These are phyloP conservation scores for Achaetomiella virescens DNA, from an alignment of 495 filamentous ascomycete genomes.

Conservation along the genomic window DNA sequence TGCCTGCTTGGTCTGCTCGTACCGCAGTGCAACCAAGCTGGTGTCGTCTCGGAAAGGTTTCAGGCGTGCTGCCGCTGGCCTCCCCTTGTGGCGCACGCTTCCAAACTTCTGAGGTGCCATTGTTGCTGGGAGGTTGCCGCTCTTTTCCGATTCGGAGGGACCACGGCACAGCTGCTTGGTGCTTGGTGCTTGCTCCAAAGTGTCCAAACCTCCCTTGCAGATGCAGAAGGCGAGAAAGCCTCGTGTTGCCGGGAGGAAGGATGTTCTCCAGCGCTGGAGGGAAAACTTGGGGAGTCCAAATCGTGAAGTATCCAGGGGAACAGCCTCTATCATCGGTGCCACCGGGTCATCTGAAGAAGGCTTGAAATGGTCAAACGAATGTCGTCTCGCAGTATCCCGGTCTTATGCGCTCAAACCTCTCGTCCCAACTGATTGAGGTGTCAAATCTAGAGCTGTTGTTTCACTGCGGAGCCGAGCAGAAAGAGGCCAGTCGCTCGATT, in stretches of 20 bases:
- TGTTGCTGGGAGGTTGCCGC: slow-evolving; percentile 17
- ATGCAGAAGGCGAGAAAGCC: neutral
- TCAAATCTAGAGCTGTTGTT: too few species aligned
- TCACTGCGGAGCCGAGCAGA: too few species aligned
- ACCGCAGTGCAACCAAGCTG: slow-evolving; percentile 46
- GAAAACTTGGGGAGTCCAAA: neutral
- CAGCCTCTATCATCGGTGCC: neutral
- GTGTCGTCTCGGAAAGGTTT: slow-evolving; percentile 43
- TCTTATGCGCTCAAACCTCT: too few species aligned
- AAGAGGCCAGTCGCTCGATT: too few species aligned
- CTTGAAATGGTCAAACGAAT: neutral
- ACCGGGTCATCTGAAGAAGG: neutral
- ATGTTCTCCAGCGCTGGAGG: too few species aligned
- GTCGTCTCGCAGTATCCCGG: too few species aligned
- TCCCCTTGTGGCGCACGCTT: slow-evolving; percentile 31
- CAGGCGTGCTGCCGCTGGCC: slow-evolving; percentile 27
- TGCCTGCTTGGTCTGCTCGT: slow-evolving; percentile 49
- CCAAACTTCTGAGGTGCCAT: slow-evolving; percentile 33
- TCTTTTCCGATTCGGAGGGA: slow-evolving; percentile 6
- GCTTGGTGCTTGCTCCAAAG: neutral
- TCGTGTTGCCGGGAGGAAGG: too few species aligned
- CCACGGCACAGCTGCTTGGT: slow-evolving; percentile 11
- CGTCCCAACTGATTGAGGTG: too few species aligned
- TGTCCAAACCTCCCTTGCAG: neutral
- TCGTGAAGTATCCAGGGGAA: neutral